Evolutionary conservation across 257 asterid species (phyloP), one percentile per base, ranked within the genome.

Genomic region (Penstemon eatonii): DNA sequence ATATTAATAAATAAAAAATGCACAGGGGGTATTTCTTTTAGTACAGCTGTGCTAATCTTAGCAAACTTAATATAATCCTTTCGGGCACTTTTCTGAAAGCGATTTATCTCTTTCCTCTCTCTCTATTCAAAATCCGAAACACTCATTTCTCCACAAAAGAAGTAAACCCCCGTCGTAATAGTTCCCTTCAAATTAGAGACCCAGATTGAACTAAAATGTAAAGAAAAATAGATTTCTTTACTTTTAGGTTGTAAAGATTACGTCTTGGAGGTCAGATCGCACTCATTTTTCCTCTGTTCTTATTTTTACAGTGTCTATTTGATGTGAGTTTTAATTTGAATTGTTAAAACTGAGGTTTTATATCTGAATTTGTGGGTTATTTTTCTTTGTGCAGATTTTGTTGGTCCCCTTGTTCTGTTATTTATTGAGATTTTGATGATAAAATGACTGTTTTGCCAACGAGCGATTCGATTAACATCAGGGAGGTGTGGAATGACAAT

Each of bases 401-500:
- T 65, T 56, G 62, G 51, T 5, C 39, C 25, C 39, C 41, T 15
- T 47, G 6, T 25, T 6, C 40, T 63, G 63, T 44, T 41, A 9
- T 42, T 7, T 43, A 39, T 6, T 18, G 41, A 9, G 5, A 56
- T 15, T 15, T 15, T 15, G 18, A 15, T 15, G 18, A 15, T 4
- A 67, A 55, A 64, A 72, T 72, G 76, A 18, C 60, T 37, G 41
- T 12, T 45, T 63, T 56, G 49, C 59, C 57, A 9, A 44, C 59
- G 15, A 45, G 55, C 7, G 76, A 63, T 39, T 7, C 66, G 10
- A 55, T 63, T 72, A 60, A 55, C 4, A 64, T 72, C 36, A 72
- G 71, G 70, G 76, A 72, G 39, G 76, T 72, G 18, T 72, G 71
- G 76, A 56, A 64, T 46, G 66, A 56, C 38, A 72, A 64, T 64